Percentiles rank a stretch among this genome's conserved stretches.
Evolutionary conservation across 257 asterid species (phyloP).

Genomic region (Paraleonurus japonicus): DNA sequence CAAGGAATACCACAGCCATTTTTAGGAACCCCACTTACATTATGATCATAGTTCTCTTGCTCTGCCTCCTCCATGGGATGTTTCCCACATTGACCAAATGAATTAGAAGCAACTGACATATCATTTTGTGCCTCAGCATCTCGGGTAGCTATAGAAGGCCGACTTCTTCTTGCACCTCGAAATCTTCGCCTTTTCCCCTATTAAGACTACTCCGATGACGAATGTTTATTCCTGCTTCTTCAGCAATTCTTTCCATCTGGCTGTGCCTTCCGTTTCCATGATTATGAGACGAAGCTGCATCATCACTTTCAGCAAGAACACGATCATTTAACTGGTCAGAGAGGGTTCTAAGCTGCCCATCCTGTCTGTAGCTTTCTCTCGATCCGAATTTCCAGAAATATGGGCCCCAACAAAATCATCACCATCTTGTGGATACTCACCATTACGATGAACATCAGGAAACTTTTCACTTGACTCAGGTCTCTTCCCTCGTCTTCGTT

Average conservation of each 20-base stretch:
- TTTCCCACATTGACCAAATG: slow-evolving; percentile 50
- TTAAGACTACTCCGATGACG: slow-evolving; percentile 40
- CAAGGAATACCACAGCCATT: slow-evolving; percentile 94
- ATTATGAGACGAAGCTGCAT: slow-evolving; percentile 52
- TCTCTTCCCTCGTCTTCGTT: slow-evolving; percentile 42
- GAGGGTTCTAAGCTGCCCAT: slow-evolving; percentile 46
- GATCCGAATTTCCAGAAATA: slow-evolving; percentile 46
- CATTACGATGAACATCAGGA: slow-evolving; percentile 33
- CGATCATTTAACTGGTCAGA: slow-evolving; percentile 56
- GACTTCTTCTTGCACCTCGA: slow-evolving; percentile 68
- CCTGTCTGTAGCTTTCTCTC: slow-evolving; percentile 39
- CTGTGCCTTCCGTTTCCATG: slow-evolving; percentile 37
- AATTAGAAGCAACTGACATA: slow-evolving; percentile 89
- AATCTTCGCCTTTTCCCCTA: slow-evolving; percentile 70
- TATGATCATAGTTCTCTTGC: slow-evolving; percentile 43
- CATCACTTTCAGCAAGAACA: slow-evolving; percentile 54
- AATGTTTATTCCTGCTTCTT: slow-evolving; percentile 31
- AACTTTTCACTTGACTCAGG: slow-evolving; percentile 46
- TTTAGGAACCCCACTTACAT: slow-evolving; percentile 45
- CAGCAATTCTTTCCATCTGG: slow-evolving; percentile 33
- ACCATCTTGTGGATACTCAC: slow-evolving; percentile 32
- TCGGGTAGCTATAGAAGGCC: slow-evolving; percentile 45
- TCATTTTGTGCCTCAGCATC: slow-evolving; percentile 61
- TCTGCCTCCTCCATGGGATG: slow-evolving; percentile 40
- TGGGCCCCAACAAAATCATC: slow-evolving; percentile 27